phyloP scores from a whole-genome alignment of 164 flowering plant species.

The Nymphaea colorata region DNA sequence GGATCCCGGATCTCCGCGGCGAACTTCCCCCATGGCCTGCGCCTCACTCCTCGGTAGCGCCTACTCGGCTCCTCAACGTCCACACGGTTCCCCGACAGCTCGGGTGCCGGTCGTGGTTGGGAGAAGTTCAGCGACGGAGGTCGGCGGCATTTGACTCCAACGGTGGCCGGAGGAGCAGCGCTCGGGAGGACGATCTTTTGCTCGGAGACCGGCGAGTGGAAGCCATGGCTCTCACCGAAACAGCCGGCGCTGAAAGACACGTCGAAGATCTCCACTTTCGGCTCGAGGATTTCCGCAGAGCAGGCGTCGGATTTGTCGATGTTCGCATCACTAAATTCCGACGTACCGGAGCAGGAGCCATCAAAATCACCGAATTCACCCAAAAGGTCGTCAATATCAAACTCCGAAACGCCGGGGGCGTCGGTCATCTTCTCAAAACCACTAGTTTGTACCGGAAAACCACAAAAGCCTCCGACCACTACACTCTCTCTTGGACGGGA shows the following conservation, averaged over 20 bases:
- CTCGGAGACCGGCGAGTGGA: background rate
- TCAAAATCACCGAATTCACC: background rate
- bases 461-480: background rate
- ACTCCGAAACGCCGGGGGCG: background rate
- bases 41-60: constrained; percentile 18
- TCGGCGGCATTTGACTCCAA: background rate
- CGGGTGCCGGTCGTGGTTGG: background rate
- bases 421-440: background rate
- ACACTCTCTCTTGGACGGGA: background rate
- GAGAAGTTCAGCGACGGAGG: background rate
- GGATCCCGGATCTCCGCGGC: constrained; percentile 47
- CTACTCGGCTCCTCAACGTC: background rate
- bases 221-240: background rate
- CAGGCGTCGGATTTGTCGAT: background rate
- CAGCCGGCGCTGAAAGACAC: background rate
- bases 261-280: background rate
- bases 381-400: background rate
- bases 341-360: background rate
- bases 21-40: constrained; percentile 28
- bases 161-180: background rate
- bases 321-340: background rate
- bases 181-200: background rate
- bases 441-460: background rate
- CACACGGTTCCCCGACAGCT: background rate
- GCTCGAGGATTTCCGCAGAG: background rate